These are phyloP conservation scores for Carallia brachiata DNA, from an alignment of 345 rosid genomes.

Conservation along the genomic window DNA sequence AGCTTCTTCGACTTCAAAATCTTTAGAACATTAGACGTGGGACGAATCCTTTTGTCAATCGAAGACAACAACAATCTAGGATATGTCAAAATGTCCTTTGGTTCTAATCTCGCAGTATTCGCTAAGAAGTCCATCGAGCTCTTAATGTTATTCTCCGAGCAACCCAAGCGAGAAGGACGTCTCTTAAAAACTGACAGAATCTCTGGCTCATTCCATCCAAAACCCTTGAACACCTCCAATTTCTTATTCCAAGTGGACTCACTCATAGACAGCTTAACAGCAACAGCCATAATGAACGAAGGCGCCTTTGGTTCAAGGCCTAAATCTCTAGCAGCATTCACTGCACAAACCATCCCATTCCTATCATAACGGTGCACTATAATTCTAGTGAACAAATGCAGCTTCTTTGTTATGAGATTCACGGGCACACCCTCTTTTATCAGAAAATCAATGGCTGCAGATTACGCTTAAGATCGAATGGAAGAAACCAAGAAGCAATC, in stretches of 20 bases:
- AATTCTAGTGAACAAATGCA: not conserved
- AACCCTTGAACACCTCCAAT: conserved; percentile 22
- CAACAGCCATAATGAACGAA: conserved; percentile 18
- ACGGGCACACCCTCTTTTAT: conserved; percentile 22
- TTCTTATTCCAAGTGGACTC: conserved; percentile 22
- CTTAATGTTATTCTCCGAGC: conserved; percentile 8
- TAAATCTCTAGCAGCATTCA: conserved; percentile 14
- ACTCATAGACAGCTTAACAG: conserved; percentile 6
- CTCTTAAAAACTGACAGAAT: conserved; percentile 21
- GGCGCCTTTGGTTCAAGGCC: conserved; percentile 18
- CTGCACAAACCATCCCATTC: not conserved
- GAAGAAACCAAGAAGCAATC: conserved; percentile 20
- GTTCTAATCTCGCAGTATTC: conserved; percentile 16
- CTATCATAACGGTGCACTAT: not conserved
- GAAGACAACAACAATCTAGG: conserved; percentile 16
- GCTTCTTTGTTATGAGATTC: not conserved
- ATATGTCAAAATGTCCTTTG: not conserved
- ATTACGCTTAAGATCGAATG: not conserved
- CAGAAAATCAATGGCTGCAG: conserved; percentile 23
- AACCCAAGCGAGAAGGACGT: not conserved
- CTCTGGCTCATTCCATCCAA: conserved; percentile 30
- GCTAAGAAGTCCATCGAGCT: conserved; percentile 15
- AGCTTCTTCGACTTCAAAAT: conserved; percentile 27
- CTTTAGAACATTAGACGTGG: conserved; percentile 20
- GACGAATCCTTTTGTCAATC: conserved; percentile 21